These are phyloP conservation scores for Plenodomus lindquistii DNA, from an alignment of 2,329 filamentous ascomycete genomes.

Conservation along the genomic window DNA sequence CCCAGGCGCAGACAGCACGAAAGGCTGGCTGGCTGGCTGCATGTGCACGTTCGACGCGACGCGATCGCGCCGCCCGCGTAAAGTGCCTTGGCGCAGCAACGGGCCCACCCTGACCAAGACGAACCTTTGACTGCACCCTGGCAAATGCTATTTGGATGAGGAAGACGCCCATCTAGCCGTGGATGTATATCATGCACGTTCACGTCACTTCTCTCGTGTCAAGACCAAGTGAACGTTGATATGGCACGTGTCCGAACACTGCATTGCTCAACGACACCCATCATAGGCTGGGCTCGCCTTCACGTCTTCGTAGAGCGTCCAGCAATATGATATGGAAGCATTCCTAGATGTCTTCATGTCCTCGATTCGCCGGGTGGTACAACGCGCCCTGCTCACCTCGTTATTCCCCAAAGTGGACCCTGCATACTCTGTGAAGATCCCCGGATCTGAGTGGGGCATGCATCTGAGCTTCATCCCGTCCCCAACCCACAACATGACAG, in stretches of 20 bases:
- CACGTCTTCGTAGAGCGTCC: too few relatives aligned
- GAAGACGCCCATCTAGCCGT: too few relatives aligned
- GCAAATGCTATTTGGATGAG: too few relatives aligned
- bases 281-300: too few relatives aligned
- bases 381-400: background rate
- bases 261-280: too few relatives aligned
- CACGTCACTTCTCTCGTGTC: too few relatives aligned
- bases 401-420: background rate
- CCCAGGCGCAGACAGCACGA: conserved; percentile 4
- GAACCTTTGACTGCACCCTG: background rate
- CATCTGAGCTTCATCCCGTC: background rate
- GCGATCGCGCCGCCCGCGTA: conserved; percentile 19
- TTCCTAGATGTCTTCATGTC: too few relatives aligned
- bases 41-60: conserved; percentile 8
- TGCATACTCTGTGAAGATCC: background rate
- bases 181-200: too few relatives aligned
- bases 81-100: conserved; percentile 13
- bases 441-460: background rate
- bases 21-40: conserved; percentile 18
- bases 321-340: too few relatives aligned
- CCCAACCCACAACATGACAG: background rate
- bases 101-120: conserved; percentile 1
- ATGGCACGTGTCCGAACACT: too few relatives aligned
- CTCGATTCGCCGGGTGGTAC: too few relatives aligned
- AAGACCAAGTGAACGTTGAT: too few relatives aligned